Base-by-base conservation (phyloP, 2,329 filamentous ascomycete genomes). In the Arthrobotrys pseudoclavata region DNA sequence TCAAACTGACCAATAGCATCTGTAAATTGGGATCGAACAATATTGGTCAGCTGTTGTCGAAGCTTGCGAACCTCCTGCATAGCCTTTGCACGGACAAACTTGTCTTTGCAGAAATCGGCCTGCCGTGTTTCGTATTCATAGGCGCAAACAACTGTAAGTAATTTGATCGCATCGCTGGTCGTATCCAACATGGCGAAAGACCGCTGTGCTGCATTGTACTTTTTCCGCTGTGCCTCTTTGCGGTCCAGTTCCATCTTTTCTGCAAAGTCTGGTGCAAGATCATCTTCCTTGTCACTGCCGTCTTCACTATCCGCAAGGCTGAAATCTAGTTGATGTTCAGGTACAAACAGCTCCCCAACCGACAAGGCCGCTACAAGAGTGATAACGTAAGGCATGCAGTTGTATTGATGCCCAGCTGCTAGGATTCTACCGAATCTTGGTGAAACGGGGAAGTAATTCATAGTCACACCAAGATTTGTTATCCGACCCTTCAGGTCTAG, bases 341-440 rank as follows among this genome's bases (percentile, higher is more conserved):
- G 90, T 15, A 97, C 86, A 83, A 97, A 97, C 2, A 98, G 85
- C 81, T 98, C 95, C 0, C 92, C 91, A 0, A 95, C 93, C 0
- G 95, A 96, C 3, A 99, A 86, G 0, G 92, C 93, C 0, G 96
- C 92, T 2, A 99, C 94, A 10, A 98, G 86, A 1, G 94, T 93
- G 76, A 98, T 91, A 2, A 94, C 92, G 82, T 97, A 95, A 0
- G 91, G 91, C 61, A 96, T 87, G 79, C 96, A 94, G 75, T 90
- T 89, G 82, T 96, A 91, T 26, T 92, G 87, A 82, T 96, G 90
- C 0, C 94, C 95, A 57, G 97, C 90, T 7, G 96, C 86, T n/a
- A 99, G 86, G 84, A 98, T 98, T 68, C 95, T 92, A 6, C 94
- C 91, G 82, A 96, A 97, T 0, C 96, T 89, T 18, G 96, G 96